phyloP scores from a whole-genome alignment of 306 rosid genomes.

The Alnus rubra region DNA sequence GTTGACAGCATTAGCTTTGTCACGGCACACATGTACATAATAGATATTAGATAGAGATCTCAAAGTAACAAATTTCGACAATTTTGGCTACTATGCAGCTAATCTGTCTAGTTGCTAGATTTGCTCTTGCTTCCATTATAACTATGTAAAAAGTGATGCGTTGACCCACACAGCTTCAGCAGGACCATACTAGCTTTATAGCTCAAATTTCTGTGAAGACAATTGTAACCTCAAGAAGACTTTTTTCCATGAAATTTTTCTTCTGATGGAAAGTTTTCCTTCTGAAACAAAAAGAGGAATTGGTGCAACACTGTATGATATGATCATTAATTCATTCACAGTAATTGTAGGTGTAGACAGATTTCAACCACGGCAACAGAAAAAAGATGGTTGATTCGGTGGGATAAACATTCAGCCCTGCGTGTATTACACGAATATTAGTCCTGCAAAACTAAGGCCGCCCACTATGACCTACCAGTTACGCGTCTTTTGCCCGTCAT shows the following conservation, averaged over 20 bases:
- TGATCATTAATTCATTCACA: too few species aligned
- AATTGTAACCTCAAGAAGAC: too few species aligned
- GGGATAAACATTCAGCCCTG: background rate
- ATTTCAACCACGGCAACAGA: background rate
- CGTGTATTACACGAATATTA: background rate
- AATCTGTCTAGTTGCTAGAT: too few species aligned
- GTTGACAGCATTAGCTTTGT: slow-evolving; percentile 26
- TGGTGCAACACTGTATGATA: too few species aligned
- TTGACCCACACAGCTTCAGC: too few species aligned
- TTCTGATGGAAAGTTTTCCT: too few species aligned
- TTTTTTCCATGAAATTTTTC: too few species aligned
- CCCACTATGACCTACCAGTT: background rate
- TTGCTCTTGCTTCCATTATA: background rate
- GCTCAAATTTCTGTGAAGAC: too few species aligned
- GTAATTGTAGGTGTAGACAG: background rate
- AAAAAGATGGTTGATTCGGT: background rate
- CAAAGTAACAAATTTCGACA: background rate
- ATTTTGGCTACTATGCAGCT: background rate
- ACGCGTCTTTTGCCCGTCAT: background rate
- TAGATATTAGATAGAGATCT: background rate
- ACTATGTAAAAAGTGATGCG: background rate
- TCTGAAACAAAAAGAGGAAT: too few species aligned
- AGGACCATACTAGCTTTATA: too few species aligned
- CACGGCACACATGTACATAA: slow-evolving; percentile 3
- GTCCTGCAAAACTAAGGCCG: background rate